phyloP scores from a whole-genome alignment of 345 rosid species.

The Mallotus nudiflorus region DNA sequence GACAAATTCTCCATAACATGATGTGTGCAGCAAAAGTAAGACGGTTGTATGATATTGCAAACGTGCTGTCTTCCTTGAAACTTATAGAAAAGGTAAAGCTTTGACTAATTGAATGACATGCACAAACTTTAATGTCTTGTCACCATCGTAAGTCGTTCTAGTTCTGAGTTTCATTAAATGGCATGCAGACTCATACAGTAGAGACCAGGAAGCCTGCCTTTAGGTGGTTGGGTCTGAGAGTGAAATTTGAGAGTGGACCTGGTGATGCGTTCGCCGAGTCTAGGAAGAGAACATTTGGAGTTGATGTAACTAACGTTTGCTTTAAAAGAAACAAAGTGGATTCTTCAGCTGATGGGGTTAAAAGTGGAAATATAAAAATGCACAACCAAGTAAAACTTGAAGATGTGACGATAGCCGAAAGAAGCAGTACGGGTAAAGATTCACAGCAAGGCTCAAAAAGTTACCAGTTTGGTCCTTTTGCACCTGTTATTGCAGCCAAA shows the following conservation, averaged over 20 bases:
- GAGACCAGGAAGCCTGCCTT: slow-evolving; percentile 37
- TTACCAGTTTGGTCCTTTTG: slow-evolving; percentile 37
- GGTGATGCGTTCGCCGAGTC: slow-evolving; percentile 5
- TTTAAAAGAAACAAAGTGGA: slow-evolving; percentile 25
- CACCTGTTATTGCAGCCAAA: slow-evolving; percentile 17
- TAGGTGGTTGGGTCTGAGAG: slow-evolving; percentile 32
- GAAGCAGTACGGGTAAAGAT: slow-evolving; percentile 15
- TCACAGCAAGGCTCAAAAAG: slow-evolving; percentile 17
- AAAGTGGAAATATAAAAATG: slow-evolving; percentile 31
- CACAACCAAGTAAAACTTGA: slow-evolving; percentile 27
- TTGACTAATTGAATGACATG: background rate
- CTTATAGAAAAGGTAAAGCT: slow-evolving; percentile 28
- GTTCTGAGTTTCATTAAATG: slow-evolving; percentile 6
- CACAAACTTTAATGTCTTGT: background rate
- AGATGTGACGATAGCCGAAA: slow-evolving; percentile 4
- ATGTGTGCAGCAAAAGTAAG: slow-evolving; percentile 38
- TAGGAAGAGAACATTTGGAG: slow-evolving; percentile 34
- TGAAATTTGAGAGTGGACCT: slow-evolving; percentile 4
- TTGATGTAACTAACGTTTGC: slow-evolving; percentile 30
- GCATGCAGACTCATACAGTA: slow-evolving; percentile 32
- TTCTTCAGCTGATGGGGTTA: slow-evolving; percentile 6
- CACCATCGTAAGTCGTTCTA: background rate
- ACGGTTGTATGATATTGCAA: slow-evolving; percentile 38
- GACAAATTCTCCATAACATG: background rate
- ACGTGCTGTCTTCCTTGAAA: slow-evolving; percentile 35